These are phyloP conservation scores for Lactarius trivialis DNA, from an alignment of 768 basidiomycete species.

Conservation along the genomic window DNA sequence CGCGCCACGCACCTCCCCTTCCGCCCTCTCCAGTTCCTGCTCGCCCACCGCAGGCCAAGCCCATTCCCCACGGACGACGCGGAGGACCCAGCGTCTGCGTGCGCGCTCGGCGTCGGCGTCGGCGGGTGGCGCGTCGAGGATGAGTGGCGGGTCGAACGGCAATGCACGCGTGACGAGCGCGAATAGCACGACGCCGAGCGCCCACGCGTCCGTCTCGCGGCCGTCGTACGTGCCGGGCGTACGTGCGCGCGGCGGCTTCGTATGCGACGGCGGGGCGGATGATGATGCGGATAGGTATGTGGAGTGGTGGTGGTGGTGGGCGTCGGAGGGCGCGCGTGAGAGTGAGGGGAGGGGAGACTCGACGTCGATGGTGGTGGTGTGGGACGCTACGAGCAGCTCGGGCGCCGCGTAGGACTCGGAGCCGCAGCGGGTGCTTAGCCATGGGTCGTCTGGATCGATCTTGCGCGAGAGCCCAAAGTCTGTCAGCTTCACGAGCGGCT, in stretches of 20 bases:
- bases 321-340: constrained; percentile 20
- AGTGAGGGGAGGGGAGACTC: constrained; percentile 24
- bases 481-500: constrained; percentile 63
- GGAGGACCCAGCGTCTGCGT: constrained; percentile 56
- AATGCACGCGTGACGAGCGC: constrained; percentile 62
- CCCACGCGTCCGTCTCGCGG: constrained; percentile 83
- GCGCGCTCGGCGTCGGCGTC: constrained; percentile 34
- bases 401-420: constrained; percentile 86
- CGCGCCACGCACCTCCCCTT: constrained; percentile 29
- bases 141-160: constrained; percentile 51
- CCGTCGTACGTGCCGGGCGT: constrained; percentile 64
- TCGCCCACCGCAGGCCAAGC: constrained; percentile 47
- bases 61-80: constrained; percentile 77
- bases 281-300: not conserved
- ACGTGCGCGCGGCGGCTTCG: constrained; percentile 36
- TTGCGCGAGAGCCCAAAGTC: constrained; percentile 90
- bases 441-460: constrained; percentile 55
- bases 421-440: constrained; percentile 76
- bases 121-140: constrained; percentile 24
- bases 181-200: constrained; percentile 81
- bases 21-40: constrained; percentile 25
- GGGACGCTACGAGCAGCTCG: constrained; percentile 50
- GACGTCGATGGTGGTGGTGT: not conserved
- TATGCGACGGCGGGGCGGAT: not conserved
- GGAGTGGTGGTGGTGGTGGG: not conserved